These are phyloP conservation scores for Prasinococcaceae sp. DNA, from an alignment of 139 green algal genomes.

Conservation along the genomic window DNA sequence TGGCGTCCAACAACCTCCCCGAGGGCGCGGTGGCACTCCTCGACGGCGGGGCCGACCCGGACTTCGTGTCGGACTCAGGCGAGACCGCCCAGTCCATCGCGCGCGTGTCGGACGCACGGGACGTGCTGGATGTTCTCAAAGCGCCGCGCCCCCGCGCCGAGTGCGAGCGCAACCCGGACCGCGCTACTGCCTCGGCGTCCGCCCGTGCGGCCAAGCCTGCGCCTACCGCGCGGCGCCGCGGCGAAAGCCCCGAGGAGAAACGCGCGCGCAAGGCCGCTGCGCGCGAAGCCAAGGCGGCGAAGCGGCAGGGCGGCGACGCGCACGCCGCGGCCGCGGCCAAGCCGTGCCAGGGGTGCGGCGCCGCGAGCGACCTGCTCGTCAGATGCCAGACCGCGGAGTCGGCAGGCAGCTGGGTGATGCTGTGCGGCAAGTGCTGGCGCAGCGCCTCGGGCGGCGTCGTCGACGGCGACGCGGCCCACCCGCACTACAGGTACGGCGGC, in stretches of 20 bases:
- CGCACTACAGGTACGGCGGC: conserved; percentile 22
- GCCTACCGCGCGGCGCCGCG: too few species aligned
- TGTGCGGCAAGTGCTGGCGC: conserved; percentile 33
- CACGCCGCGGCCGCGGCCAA: conserved; percentile 19
- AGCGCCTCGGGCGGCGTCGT: conserved; percentile 20
- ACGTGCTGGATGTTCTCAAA: conserved; percentile 7
- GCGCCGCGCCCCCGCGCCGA: not conserved
- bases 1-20: conserved; percentile 32
- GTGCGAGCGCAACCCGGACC: too few species aligned
- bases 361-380: conserved; percentile 19
- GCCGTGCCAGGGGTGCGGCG: conserved; percentile 21
- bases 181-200: too few species aligned
- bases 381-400: conserved; percentile 16
- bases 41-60: conserved; percentile 6
- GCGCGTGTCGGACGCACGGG: too few species aligned
- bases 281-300: conserved; percentile 25
- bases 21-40: conserved; percentile 21
- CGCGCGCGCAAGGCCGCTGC: conserved; percentile 20
- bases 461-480: conserved; percentile 28
- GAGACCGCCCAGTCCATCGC: not conserved
- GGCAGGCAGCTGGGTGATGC: conserved; percentile 17
- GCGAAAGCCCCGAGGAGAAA: conserved; percentile 15
- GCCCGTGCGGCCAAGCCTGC: too few species aligned
- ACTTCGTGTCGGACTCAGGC: not conserved
- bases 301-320: conserved; percentile 14